Evolutionary conservation across 1,284 basidiomycete genomes (phyloP).

Genomic region (Schizophyllum commune): DNA sequence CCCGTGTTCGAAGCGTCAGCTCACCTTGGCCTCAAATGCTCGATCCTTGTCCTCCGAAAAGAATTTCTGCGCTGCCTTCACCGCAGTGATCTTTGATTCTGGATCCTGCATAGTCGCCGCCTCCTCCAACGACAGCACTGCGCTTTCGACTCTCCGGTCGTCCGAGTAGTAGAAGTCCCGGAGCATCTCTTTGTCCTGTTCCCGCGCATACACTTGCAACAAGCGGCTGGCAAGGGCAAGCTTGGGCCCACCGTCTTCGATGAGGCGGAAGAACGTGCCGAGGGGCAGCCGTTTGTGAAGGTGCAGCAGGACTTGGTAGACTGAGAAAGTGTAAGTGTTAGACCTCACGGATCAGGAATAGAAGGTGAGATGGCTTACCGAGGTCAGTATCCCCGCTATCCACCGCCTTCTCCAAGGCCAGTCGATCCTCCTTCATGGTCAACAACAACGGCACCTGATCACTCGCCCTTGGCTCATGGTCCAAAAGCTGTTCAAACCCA

Average conservation of each 20-base stretch:
- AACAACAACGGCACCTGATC: conserved; percentile 92
- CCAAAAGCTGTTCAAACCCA: conserved; percentile 59
- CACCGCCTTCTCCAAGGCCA: conserved; percentile 86
- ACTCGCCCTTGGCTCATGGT: conserved; percentile 83
- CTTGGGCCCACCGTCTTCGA: conserved; percentile 79
- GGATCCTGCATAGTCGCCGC: conserved; percentile 69
- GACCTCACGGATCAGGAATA: not conserved
- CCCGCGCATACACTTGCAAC: conserved; percentile 82
- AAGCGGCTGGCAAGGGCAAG: conserved; percentile 70
- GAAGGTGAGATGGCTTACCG: conserved; percentile 38
- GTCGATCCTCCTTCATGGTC: conserved; percentile 89
- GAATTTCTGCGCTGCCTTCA: conserved; percentile 84
- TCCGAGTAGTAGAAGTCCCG: conserved; percentile 98
- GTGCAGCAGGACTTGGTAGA: conserved; percentile 86
- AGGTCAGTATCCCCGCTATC: conserved; percentile 95
- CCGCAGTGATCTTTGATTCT: conserved; percentile 57
- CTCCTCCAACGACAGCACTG: conserved; percentile 79
- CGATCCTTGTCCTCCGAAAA: conserved; percentile 93
- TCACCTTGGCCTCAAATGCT: conserved; percentile 83
- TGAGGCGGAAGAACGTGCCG: conserved; percentile 90
- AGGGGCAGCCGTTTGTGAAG: conserved; percentile 78
- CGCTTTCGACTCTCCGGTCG: conserved; percentile 89
- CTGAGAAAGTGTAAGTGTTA: conserved; percentile 30
- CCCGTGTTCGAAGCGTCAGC: conserved; percentile 6
- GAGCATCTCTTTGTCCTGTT: conserved; percentile 87